Percentiles rank a stretch among this genome's conserved stretches.
Conservation (phyloP, 148 eudicot species). For the Chenopodium suecicum region DNA sequence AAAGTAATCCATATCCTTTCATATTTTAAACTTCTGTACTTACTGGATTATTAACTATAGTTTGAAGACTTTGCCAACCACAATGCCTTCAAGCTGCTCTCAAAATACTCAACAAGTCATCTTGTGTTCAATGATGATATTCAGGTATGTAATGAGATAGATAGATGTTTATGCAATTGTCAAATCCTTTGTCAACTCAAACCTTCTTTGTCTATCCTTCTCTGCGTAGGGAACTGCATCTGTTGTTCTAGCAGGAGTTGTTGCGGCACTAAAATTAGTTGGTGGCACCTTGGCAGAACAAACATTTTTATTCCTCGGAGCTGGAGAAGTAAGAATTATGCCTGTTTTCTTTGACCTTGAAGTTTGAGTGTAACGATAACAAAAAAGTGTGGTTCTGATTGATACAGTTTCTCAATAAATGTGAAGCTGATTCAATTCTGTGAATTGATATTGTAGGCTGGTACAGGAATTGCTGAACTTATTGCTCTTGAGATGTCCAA, state of each 20-base stretch:
- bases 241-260: conserved; percentile 86
- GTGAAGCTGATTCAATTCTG: not conserved
- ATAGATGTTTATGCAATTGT: not conserved
- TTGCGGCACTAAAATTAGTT: conserved; percentile 71
- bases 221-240: conserved; percentile 81
- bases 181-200: not conserved
- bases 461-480: conserved; percentile 96
- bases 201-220: conserved; percentile 3
- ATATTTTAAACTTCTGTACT: not conserved
- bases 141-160: conserved; percentile 48
- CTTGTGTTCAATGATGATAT: conserved; percentile 96
- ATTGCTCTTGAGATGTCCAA: conserved; percentile 91
- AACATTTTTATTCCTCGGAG: conserved; percentile 85
- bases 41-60: conserved; percentile 28
- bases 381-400: not conserved
- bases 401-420: not conserved
- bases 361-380: not conserved
- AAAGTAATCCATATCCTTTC: too few species aligned
- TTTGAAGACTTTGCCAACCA: conserved; percentile 98
- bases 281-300: conserved; percentile 88
- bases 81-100: conserved; percentile 89
- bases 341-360: conserved; percentile 8
- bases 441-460: conserved; percentile 56
- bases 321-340: conserved; percentile 70
- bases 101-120: conserved; percentile 74